phyloP scores from a whole-genome alignment of 495 filamentous ascomycete genomes.

The Penicillium mononematosum region DNA sequence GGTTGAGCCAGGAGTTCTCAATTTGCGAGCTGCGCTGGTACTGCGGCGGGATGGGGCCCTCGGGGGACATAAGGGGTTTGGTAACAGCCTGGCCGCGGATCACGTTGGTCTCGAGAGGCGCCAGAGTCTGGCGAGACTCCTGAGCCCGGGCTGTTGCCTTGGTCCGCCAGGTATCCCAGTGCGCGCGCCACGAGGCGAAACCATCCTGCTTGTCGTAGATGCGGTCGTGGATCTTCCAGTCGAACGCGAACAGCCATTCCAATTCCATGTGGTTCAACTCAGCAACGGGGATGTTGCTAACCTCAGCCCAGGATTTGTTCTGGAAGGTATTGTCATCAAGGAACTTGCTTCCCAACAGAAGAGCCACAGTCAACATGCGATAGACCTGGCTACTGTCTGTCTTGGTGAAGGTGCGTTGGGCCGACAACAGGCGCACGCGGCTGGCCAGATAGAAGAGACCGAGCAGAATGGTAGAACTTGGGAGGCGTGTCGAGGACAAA shows the following conservation, averaged over 20 bases:
- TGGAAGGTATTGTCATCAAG: slow-evolving; percentile 99
- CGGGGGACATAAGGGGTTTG: slow-evolving; percentile 51
- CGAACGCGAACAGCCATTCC: slow-evolving; percentile 84
- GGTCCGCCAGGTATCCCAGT: slow-evolving; percentile 78
- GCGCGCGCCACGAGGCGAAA: slow-evolving; percentile 75
- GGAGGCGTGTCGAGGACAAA: slow-evolving; percentile 88
- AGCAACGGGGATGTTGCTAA: slow-evolving; percentile 83
- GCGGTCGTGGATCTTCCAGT: slow-evolving; percentile 86
- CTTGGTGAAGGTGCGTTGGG: slow-evolving; percentile 49
- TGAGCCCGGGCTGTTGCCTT: slow-evolving; percentile 57
- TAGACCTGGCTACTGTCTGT: slow-evolving; percentile 74
- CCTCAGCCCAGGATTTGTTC: slow-evolving; percentile 98
- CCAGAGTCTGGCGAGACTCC: slow-evolving; percentile 56
- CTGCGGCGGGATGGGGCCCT: slow-evolving; percentile 50
- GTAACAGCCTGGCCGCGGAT: slow-evolving; percentile 44
- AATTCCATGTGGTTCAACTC: slow-evolving; percentile 90
- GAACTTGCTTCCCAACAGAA: slow-evolving; percentile 96
- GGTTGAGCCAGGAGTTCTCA: slow-evolving; percentile 54
- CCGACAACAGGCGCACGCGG: slow-evolving; percentile 72
- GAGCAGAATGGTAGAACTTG: slow-evolving; percentile 90
- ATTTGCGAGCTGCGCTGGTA: slow-evolving; percentile 50
- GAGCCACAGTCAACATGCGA: slow-evolving; percentile 83
- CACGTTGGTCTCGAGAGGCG: slow-evolving; percentile 69
- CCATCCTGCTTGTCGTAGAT: slow-evolving; percentile 74
- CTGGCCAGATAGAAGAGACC: slow-evolving; percentile 87